phyloP scores from a whole-genome alignment of 805 yeast species.

The Candida boleticola region DNA sequence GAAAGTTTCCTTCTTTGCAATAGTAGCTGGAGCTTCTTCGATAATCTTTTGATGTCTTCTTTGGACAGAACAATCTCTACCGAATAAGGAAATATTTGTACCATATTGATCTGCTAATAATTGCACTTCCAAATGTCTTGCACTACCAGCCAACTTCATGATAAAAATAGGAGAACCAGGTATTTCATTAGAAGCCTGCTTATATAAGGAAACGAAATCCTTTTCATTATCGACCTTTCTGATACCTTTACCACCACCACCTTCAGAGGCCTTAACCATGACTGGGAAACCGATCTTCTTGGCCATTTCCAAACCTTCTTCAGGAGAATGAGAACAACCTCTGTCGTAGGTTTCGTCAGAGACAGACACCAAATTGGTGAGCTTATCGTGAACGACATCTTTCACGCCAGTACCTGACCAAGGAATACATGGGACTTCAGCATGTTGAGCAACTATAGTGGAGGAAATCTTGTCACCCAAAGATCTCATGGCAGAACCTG shows the following conservation, averaged over 20 bases:
- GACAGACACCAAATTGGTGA: constrained; percentile 83
- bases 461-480: constrained; percentile 97
- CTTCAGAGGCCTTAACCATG: constrained; percentile 99
- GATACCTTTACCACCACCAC: constrained; percentile 99
- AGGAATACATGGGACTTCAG: constrained; percentile 96
- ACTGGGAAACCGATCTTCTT: constrained; percentile 92
- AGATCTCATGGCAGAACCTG: constrained; percentile 99
- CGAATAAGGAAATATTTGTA: constrained; percentile 93
- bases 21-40: constrained; percentile 98
- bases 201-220: constrained; percentile 72
- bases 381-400: constrained; percentile 65
- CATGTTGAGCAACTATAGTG: constrained; percentile 98
- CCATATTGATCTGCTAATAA: constrained; percentile 98
- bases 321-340: constrained; percentile 86
- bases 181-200: constrained; percentile 94
- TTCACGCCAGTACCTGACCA: constrained; percentile 99
- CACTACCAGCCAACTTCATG: constrained; percentile 96
- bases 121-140: constrained; percentile 98
- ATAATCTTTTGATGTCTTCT: constrained; percentile 99
- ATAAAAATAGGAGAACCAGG: constrained; percentile 99
- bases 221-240: constrained; percentile 88
- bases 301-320: constrained; percentile 87
- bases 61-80: constrained; percentile 99
- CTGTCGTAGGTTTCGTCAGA: constrained; percentile 76
- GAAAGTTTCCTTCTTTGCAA: constrained; percentile 85